Evolutionary conservation across 257 asterid genomes (phyloP).

Genomic region (Coffea eugenioides): DNA sequence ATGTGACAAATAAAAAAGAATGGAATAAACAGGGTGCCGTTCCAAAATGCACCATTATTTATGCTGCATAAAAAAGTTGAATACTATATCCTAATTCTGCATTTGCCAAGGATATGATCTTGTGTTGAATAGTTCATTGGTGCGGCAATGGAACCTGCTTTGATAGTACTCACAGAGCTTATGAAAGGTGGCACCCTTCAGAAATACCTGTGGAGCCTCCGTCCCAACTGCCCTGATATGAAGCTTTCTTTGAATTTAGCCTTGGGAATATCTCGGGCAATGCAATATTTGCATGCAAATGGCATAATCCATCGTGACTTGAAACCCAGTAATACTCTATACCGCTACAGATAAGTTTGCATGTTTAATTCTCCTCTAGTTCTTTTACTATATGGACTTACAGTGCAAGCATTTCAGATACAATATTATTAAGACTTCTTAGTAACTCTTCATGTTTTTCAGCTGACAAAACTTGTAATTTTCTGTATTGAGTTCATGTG

Average conservation of each 20-base stretch:
- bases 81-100: not conserved
- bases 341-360: not conserved
- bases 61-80: not conserved
- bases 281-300: slow-evolving; percentile 56
- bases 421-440: not conserved
- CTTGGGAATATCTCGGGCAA: slow-evolving; percentile 53
- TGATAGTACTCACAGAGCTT: slow-evolving; percentile 58
- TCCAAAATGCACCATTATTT: not conserved
- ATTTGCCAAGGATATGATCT: slow-evolving; percentile 19
- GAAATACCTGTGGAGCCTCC: slow-evolving; percentile 49
- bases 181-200: slow-evolving; percentile 70
- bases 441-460: not conserved
- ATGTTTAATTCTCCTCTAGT: not conserved
- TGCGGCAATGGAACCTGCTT: slow-evolving; percentile 45
- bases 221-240: slow-evolving; percentile 49
- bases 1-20: slow-evolving; percentile 2
- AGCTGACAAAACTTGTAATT: not conserved
- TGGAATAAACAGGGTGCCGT: not conserved
- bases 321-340: slow-evolving; percentile 52
- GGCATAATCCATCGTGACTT: slow-evolving; percentile 64
- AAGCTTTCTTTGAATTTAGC: slow-evolving; percentile 51
- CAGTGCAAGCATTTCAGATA: not conserved
- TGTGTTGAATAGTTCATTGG: slow-evolving; percentile 53
- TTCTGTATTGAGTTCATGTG: not conserved
- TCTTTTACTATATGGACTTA: not conserved